Percentiles rank a stretch among this genome's conserved stretches.
Conservation (phyloP, 2,329 filamentous ascomycete species). For the Apiospora rasikravindrae region DNA sequence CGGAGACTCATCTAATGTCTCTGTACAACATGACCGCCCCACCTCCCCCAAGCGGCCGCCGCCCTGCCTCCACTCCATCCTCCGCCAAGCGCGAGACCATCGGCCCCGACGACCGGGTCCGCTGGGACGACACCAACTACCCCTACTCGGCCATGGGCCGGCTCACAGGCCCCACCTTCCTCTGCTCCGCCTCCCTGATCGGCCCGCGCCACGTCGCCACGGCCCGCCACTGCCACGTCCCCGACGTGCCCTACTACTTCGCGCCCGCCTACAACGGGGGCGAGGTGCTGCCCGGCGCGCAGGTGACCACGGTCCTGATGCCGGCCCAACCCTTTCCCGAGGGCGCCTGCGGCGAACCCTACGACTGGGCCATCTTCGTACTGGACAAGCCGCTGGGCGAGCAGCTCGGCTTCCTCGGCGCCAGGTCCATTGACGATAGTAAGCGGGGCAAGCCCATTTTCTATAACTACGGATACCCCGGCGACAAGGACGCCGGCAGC, state of each 20-base stretch:
- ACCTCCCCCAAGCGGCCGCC: neutral
- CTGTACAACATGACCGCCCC: neutral
- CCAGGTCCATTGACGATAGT: neutral
- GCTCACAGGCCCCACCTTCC: neutral
- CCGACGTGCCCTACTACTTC: neutral
- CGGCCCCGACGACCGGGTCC: constrained; percentile 12
- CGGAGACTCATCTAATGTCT: neutral
- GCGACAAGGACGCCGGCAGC: constrained; percentile 15
- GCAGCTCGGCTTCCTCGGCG: neutral
- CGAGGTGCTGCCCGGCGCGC: neutral
- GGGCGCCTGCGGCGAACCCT: neutral
- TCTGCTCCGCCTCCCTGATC: constrained; percentile 4
- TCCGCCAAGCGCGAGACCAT: neutral
- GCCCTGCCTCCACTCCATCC: neutral
- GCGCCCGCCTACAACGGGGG: neutral
- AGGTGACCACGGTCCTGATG: neutral
- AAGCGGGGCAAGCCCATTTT: neutral
- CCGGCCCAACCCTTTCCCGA: neutral
- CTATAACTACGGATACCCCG: constrained; percentile 21
- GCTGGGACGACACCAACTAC: neutral
- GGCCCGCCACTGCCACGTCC: neutral
- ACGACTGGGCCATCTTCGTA: constrained; percentile 15
- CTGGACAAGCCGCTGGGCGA: neutral
- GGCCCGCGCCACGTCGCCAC: constrained; percentile 13
- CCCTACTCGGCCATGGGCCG: constrained; percentile 11